A percentile compares a stretch with the other conserved stretches of the same genome.
Conservation (phyloP, 331 rosid species). For the Pyrus hybrid region DNA sequence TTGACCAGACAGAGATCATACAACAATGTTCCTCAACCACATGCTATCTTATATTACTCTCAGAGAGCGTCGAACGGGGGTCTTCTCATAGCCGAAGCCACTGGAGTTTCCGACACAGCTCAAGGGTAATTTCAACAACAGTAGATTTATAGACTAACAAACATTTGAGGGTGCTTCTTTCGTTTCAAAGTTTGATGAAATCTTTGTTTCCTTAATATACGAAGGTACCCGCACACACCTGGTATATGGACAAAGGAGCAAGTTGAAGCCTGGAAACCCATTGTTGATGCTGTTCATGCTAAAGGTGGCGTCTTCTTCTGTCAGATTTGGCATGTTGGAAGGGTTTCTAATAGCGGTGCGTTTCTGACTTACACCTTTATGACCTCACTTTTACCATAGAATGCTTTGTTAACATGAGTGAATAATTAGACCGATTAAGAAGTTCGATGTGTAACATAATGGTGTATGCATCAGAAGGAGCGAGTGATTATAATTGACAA, state of each 20-base stretch:
- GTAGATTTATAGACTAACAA: too few relatives aligned
- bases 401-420: background rate
- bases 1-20: too few relatives aligned
- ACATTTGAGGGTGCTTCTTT: too few relatives aligned
- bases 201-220: background rate
- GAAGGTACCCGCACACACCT: background rate
- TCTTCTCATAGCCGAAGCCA: background rate
- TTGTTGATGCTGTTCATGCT: constrained; percentile 5
- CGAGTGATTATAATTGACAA: too few relatives aligned
- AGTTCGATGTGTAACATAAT: too few relatives aligned
- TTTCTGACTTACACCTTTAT: background rate
- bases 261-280: constrained; percentile 1
- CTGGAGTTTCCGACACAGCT: background rate
- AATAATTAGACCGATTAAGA: background rate
- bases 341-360: background rate
- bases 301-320: constrained; percentile 1
- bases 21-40: too few relatives aligned
- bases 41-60: too few relatives aligned
- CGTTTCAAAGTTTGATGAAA: background rate
- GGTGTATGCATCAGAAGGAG: too few relatives aligned
- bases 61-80: too few relatives aligned
- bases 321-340: background rate
- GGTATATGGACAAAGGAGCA: constrained; percentile 8
- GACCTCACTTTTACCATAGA: background rate
- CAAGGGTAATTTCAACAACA: background rate